Evolutionary conservation across 108 stramenopile species (phyloP), one percentile per base, ranked within the genome.

Genomic region (Fragilaria radians): DNA sequence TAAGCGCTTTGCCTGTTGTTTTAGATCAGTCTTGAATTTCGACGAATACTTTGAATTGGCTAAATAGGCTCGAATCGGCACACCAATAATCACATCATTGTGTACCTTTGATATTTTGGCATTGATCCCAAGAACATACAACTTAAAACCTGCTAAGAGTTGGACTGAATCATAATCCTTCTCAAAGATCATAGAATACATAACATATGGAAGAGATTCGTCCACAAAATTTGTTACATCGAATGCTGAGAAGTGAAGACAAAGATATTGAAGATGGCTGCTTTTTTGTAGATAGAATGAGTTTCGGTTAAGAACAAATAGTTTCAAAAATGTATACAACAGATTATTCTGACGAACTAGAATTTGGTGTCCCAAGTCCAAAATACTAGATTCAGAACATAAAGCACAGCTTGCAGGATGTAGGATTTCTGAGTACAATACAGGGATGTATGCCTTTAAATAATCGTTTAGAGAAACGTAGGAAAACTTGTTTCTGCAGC

Each of bases 1-100:
- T 3, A 89, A 56, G 7, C 58, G 47, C 53, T 76, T 78, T 11
- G 70, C 61, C 50, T 82, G 63, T 22, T 81, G 69, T 5, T 72
- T 72, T 3, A 85, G 56, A 5, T 1, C 31, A 32, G 51, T 25
- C 5, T 54, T 24, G 1, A 36, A 24, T 23, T 45, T 63, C 19
- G 61, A 34, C 17, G 32, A 2, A 49, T 19, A 5, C 19, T 45
- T 62, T 57, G 55, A 5, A 18, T 21, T 25, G 17, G n/a, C 19
- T 5, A 34, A 32, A 28, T 19, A 22, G 19, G 23, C 55, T 21
- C 28, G n/a, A 21, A 25, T 19, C 14, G 55, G 4, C 28, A 19
- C 28, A 7, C 55, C 55, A 33, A 57, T 32, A 28, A 57, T 14
- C 1, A 7, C 7, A 32, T 34, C 2, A 19, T 3, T 34, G 55